These are phyloP conservation scores for Aspergillus brunneoviolaceus DNA, from an alignment of 2,329 filamentous ascomycete species.

Conservation along the genomic window DNA sequence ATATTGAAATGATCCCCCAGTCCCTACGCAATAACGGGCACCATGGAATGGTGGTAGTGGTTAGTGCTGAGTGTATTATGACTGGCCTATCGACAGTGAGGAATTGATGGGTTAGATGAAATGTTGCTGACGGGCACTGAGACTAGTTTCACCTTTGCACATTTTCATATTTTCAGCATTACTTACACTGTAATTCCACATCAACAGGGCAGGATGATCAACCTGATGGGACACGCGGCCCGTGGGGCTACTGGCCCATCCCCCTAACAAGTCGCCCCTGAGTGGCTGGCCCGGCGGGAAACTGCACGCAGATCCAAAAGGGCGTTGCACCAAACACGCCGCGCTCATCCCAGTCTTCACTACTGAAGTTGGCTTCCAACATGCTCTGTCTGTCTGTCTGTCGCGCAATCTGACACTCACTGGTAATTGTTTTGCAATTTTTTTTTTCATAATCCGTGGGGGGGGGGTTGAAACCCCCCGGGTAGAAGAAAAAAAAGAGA, in stretches of 20 bases:
- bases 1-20: not conserved
- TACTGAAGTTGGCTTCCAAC: not conserved
- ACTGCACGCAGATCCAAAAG: constrained; percentile 17
- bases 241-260: constrained; percentile 18
- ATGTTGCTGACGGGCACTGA: not conserved
- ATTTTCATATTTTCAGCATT: not conserved
- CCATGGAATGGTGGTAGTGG: not conserved
- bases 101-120: not conserved
- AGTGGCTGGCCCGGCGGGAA: constrained; percentile 21
- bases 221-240: constrained; percentile 25
- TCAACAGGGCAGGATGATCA: constrained; percentile 10
- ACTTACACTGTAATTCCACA: not conserved
- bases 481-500: not conserved
- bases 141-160: not conserved
- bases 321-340: not conserved
- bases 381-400: not conserved
- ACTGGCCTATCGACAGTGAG: not conserved
- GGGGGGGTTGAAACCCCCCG: not conserved
- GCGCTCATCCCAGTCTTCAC: not conserved
- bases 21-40: not conserved
- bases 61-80: not conserved
- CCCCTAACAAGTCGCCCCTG: constrained; percentile 9
- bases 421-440: not conserved
- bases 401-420: not conserved
- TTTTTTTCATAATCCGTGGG: not conserved